Conservation (phyloP, 768 basidiomycete species). For the Auriculariales sp. region DNA sequence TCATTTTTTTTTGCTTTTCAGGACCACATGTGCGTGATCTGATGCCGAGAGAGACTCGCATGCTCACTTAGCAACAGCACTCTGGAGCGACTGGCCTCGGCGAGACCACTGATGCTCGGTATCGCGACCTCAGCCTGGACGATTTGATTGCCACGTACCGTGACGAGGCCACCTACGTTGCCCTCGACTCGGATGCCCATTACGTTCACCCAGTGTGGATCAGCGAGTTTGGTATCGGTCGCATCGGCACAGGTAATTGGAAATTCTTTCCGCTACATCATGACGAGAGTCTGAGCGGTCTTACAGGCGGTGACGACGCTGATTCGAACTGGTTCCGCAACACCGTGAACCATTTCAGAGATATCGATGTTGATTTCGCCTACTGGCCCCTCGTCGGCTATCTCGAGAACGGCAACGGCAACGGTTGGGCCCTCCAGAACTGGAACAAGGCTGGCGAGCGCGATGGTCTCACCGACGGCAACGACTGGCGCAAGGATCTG, state of each 20-base stretch:
- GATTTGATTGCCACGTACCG: not conserved
- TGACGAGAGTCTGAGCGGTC: no score
- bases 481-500: constrained; percentile 3
- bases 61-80: no score
- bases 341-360: no score
- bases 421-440: constrained; percentile 3
- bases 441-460: constrained; percentile 1
- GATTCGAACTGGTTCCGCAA: no score
- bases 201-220: constrained; percentile 3
- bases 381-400: constrained; percentile 6
- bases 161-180: constrained; percentile 2
- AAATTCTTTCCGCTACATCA: no score
- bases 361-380: constrained; percentile 5
- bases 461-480: constrained; percentile 1
- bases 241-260: no score
- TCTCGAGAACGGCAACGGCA: constrained; percentile 2
- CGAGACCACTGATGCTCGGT: constrained; percentile 4
- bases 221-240: no score
- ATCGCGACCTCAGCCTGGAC: constrained; percentile 1
- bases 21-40: no score
- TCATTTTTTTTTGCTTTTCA: no score
- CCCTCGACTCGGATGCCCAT: not conserved
- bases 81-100: no score
- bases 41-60: no score
- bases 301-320: no score